Conservation (phyloP, 805 yeast species). For the Isabelozyma pseudorhagii region DNA sequence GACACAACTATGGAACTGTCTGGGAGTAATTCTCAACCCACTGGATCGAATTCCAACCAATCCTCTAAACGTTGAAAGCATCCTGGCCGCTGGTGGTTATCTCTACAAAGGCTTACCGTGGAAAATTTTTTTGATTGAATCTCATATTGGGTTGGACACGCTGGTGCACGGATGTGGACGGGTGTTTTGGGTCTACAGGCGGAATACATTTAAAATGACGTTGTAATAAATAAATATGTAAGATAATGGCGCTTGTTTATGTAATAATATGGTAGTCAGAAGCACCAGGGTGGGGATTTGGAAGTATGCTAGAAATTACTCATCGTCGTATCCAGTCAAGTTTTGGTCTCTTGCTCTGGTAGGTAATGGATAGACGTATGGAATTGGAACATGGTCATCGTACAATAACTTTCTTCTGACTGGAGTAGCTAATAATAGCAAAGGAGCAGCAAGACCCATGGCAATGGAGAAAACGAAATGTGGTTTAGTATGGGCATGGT, state of each 20-base stretch:
- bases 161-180: neutral
- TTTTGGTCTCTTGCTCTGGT: conserved; percentile 47
- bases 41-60: neutral
- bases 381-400: conserved; percentile 64
- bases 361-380: conserved; percentile 58
- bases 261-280: neutral
- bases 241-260: no score
- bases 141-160: neutral
- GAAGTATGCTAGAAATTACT: neutral
- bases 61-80: neutral
- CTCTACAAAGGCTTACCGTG: neutral
- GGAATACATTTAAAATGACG: neutral
- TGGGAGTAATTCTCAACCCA: neutral
- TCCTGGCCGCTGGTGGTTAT: neutral
- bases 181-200: neutral
- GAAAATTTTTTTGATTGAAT: neutral
- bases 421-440: conserved; percentile 60
- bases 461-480: conserved; percentile 64
- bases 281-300: neutral
- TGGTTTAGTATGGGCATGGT: conserved; percentile 73
- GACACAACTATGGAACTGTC: neutral
- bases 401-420: conserved; percentile 66
- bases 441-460: conserved; percentile 67
- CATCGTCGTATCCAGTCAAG: conserved; percentile 57
- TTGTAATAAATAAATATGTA: no score